These are phyloP conservation scores for Waltergamsia citrina DNA, from an alignment of 2,329 filamentous ascomycete species.

Conservation along the genomic window DNA sequence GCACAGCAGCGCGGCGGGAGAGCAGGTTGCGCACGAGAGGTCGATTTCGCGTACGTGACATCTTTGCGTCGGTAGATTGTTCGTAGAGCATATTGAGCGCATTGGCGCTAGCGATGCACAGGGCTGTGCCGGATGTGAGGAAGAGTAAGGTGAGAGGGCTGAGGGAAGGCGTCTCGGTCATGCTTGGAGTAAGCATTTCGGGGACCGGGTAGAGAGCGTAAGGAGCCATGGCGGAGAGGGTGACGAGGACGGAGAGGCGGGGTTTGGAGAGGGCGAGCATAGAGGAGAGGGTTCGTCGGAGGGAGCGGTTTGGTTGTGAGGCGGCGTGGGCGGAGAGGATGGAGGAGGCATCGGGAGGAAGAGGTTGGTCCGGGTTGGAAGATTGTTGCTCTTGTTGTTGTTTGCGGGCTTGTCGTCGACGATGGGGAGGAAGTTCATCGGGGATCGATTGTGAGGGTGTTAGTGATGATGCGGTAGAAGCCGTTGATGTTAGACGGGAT, in stretches of 20 bases:
- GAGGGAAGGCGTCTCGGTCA: constrained; percentile 63
- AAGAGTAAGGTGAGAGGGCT: constrained; percentile 88
- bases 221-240: constrained; percentile 80
- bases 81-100: constrained; percentile 97
- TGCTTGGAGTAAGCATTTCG: constrained; percentile 64
- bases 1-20: constrained; percentile 56
- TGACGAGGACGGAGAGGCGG: constrained; percentile 81
- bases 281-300: constrained; percentile 62
- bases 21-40: constrained; percentile 80
- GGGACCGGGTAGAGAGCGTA: constrained; percentile 93
- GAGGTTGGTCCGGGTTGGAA: constrained; percentile 8
- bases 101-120: constrained; percentile 88
- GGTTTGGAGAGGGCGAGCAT: constrained; percentile 93
- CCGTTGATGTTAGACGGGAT: constrained; percentile 15
- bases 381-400: constrained; percentile 5
- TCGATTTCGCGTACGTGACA: constrained; percentile 86
- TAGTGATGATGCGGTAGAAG: constrained; percentile 6
- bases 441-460: constrained; percentile 11
- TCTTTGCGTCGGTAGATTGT: constrained; percentile 78
- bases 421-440: constrained; percentile 20
- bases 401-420: constrained; percentile 21
- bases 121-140: constrained; percentile 78
- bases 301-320: constrained; percentile 36
- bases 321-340: constrained; percentile 43
- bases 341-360: constrained; percentile 42